These are phyloP conservation scores for Plasmodium gallinaceum DNA, from an alignment of 169 alveolate species.

Conservation along the genomic window DNA sequence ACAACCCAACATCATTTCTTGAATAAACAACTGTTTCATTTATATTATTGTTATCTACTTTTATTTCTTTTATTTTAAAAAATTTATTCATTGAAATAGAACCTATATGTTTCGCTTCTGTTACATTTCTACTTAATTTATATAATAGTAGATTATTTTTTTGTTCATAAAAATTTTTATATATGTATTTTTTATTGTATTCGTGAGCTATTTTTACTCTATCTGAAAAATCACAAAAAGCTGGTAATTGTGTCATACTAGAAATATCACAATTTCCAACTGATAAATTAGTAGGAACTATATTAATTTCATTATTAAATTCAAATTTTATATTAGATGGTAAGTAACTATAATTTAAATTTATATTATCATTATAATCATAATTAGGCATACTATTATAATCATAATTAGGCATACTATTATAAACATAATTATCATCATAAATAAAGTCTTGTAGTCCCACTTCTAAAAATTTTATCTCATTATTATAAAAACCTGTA, in stretches of 20 bases:
- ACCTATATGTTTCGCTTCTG: conserved; percentile 14
- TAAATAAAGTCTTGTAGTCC: conserved; percentile 22
- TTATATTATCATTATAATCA: neutral
- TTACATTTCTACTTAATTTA: conserved; percentile 11
- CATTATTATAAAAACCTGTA: conserved; percentile 52
- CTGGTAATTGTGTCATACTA: conserved; percentile 7
- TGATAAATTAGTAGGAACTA: conserved; percentile 25
- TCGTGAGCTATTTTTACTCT: conserved; percentile 37
- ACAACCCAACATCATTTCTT: conserved; percentile 80
- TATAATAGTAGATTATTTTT: conserved; percentile 11
- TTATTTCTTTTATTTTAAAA: conserved; percentile 81
- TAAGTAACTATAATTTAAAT: neutral
- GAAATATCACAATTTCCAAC: conserved; percentile 5
- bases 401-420: neutral
- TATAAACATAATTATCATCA: conserved; percentile 13
- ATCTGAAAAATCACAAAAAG: neutral
- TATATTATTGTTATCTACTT: conserved; percentile 74
- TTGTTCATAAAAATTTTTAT: conserved; percentile 19
- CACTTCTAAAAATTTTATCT: conserved; percentile 40
- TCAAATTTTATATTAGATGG: conserved; percentile 25
- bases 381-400: neutral
- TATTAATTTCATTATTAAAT: conserved; percentile 23
- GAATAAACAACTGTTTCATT: conserved; percentile 79
- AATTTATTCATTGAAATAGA: conserved; percentile 46
- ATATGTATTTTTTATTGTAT: conserved; percentile 20